Base-by-base conservation (phyloP, 2,329 filamentous ascomycete genomes). In the Fusarium floridanum region DNA sequence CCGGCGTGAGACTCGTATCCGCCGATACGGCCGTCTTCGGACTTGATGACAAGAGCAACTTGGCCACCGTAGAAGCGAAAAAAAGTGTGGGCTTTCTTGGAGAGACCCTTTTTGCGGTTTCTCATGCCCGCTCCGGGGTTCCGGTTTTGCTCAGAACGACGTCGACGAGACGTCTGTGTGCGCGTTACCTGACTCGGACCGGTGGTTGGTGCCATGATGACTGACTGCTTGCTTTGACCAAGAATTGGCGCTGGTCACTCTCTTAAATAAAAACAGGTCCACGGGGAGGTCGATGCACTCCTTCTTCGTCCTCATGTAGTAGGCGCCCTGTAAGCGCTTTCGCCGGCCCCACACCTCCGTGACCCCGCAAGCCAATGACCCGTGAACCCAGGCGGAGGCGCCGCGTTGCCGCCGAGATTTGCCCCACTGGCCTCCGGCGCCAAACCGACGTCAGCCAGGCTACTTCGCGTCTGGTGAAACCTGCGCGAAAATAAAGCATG, bases 41-140 rank as follows among this genome's bases (percentile, higher is more conserved):
- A n/a, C 34, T 27, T 53, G 17, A 68, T 41, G 10, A 68, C 24
- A 6, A 68, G 37, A 24, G 60, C 34, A 29, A 65, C 36, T 20
- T 68, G 55, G 16, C 41, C 36, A 11, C 61, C 55, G 20, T 68
- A 68, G 14, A 61, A 60, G 20, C 27, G 66, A 27, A 55, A 43
- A 36, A 41, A 68, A 34, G 66, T 68, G 14, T 68, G 12, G 11
- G 61, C 37, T 59, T 64, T 68, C 37, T 68, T 68, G n/a, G 45
- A 37, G 5, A 68, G 41, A 16, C 66, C 61, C 3, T 32, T 53
- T 14, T 64, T 20, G 9, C 61, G 50, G 22, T 68, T 68, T 16
- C 66, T 59, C 56, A 64, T 65, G 9, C 66, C 61, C 10, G 61
- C 45, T 17, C 61, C 43, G 27, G 43, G n/a, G 29, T 68, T 57